A percentile compares a stretch with the other conserved stretches of the same genome.
Evolutionary conservation across 2,329 filamentous ascomycete species (phyloP).

Genomic region (Cladosporium sp.): DNA sequence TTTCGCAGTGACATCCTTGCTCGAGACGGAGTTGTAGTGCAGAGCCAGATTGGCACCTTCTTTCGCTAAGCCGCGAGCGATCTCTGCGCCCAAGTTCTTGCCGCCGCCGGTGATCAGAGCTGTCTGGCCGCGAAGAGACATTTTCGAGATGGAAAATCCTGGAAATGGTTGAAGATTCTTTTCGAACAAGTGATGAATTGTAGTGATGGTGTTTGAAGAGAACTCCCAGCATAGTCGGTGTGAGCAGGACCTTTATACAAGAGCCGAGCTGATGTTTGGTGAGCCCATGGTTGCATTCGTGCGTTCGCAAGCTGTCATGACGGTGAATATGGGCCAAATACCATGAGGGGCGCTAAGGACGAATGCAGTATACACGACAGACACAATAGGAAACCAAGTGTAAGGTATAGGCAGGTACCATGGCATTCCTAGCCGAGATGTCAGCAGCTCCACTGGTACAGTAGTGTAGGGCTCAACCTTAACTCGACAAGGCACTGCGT

Average conservation of each 20-base stretch:
- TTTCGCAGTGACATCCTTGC: slow-evolving; percentile 41
- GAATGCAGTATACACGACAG: not conserved
- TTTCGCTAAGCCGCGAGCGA: slow-evolving; percentile 42
- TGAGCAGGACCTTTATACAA: not conserved
- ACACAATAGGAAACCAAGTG: not conserved
- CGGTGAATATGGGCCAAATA: not conserved
- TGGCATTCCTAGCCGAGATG: not conserved
- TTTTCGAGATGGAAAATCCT: slow-evolving; percentile 20
- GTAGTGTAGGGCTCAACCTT: not conserved
- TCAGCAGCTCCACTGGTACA: not conserved
- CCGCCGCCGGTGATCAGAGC: slow-evolving; percentile 48
- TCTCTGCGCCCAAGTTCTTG: slow-evolving; percentile 47
- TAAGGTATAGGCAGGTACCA: not conserved
- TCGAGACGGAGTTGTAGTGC: slow-evolving; percentile 47
- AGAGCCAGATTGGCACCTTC: slow-evolving; percentile 43
- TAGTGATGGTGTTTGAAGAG: not conserved
- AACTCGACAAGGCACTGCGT: not conserved
- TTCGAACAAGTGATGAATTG: not conserved
- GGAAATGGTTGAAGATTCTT: not conserved
- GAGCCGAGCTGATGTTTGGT: not conserved
- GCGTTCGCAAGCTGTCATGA: not conserved
- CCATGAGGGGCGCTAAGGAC: not conserved
- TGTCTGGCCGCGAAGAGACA: slow-evolving; percentile 45
- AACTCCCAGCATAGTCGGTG: not conserved
- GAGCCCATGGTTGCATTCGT: not conserved